A percentile compares a stretch with the other conserved stretches of the same genome.
phyloP scores from a whole-genome alignment of 2,329 filamentous ascomycete species.

The Verticillium isaacii region DNA sequence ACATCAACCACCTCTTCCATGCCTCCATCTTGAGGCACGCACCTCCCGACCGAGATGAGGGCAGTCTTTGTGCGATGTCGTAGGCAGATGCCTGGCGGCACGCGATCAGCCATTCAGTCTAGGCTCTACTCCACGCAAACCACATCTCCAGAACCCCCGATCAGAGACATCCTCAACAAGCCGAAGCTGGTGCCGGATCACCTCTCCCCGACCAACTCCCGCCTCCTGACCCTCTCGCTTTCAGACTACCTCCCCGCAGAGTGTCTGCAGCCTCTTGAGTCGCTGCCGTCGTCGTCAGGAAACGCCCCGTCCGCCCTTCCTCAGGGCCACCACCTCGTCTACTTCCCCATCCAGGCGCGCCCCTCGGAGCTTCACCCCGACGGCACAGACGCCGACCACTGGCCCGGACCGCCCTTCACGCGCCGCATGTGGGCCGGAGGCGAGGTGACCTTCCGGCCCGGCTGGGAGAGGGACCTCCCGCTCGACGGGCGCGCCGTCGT shows the following conservation, averaged over 20 bases:
- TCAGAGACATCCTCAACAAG: conserved; percentile 6
- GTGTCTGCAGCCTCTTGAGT: conserved; percentile 15
- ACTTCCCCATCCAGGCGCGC: conserved; percentile 71
- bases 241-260: conserved; percentile 41
- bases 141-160: neutral
- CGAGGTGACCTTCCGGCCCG: conserved; percentile 49
- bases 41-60: neutral
- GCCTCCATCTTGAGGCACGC: neutral
- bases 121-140: neutral
- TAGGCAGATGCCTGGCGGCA: neutral
- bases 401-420: conserved; percentile 65
- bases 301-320: conserved; percentile 34
- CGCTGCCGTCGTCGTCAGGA: conserved; percentile 5
- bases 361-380: conserved; percentile 65
- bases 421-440: conserved; percentile 90
- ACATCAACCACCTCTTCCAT: neutral
- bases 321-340: conserved; percentile 75
- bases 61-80: neutral
- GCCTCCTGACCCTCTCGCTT: conserved; percentile 62
- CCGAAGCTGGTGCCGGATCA: conserved; percentile 35
- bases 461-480: conserved; percentile 22
- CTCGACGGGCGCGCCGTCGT: conserved; percentile 33
- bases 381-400: conserved; percentile 78
- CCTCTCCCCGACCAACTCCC: conserved; percentile 54
- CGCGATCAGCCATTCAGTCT: neutral